These are phyloP conservation scores for Carpinus viminea DNA, from an alignment of 306 rosid species.

Conservation along the genomic window DNA sequence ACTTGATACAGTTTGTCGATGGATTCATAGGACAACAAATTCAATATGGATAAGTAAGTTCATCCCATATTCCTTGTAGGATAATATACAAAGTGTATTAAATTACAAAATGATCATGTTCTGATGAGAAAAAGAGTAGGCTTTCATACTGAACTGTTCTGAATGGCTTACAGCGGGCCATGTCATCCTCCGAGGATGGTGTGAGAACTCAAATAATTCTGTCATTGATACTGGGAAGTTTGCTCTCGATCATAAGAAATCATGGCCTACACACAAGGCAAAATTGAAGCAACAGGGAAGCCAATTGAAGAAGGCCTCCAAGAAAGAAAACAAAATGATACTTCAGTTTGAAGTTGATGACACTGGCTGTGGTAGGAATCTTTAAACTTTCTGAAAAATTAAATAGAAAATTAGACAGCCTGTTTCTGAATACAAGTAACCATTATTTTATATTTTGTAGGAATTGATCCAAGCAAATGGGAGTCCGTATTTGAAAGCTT, in stretches of 20 bases:
- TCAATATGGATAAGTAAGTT: background rate
- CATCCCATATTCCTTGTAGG: background rate
- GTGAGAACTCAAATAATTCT: constrained; percentile 50
- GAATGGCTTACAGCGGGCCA: constrained; percentile 84
- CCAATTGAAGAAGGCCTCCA: constrained; percentile 49
- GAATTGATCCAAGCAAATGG: constrained; percentile 96
- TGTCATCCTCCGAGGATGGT: constrained; percentile 88
- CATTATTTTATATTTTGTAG: constrained; percentile 38
- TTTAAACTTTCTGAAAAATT: constrained; percentile 16
- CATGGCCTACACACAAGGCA: constrained; percentile 47
- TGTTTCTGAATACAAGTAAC: background rate
- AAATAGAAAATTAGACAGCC: constrained; percentile 9
- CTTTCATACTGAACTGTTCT: constrained; percentile 13
- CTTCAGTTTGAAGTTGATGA: constrained; percentile 98
- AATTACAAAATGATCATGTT: background rate
- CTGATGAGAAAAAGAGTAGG: constrained; percentile 16
- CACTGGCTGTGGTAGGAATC: constrained; percentile 86
- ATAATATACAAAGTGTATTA: background rate
- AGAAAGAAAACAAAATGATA: constrained; percentile 65
- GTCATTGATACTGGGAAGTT: constrained; percentile 42
- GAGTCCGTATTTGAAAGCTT: constrained; percentile 98
- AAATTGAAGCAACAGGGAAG: constrained; percentile 66
- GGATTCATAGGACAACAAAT: background rate
- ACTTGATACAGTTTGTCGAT: background rate
- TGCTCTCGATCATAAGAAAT: constrained; percentile 57